A percentile compares a stretch with the other conserved stretches of the same genome.
phyloP scores from a whole-genome alignment of 2,329 filamentous ascomycete species.

The Apiospora malaysiana region DNA sequence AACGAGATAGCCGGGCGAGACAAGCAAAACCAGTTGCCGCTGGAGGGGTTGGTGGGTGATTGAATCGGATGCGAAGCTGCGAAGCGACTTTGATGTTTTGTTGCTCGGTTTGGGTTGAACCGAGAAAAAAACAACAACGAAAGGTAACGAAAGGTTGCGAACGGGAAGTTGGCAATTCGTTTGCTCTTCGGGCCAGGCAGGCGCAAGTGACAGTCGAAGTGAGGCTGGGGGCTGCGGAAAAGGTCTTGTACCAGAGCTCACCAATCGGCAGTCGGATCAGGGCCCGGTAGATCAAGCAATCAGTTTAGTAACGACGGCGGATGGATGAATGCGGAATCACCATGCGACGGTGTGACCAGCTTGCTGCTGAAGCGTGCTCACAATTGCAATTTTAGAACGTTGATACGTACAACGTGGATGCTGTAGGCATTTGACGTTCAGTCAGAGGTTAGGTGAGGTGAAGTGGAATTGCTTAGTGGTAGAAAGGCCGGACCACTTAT shows the following conservation, averaged over 20 bases:
- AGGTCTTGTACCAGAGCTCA: conserved; percentile 2
- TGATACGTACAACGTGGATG: conserved; percentile 18
- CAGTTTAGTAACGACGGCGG: not conserved
- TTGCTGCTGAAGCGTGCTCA: conserved; percentile 14
- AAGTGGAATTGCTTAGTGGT: conserved; percentile 3
- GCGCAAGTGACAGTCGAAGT: conserved; percentile 15
- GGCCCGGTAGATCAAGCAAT: not conserved
- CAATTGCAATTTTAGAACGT: conserved; percentile 15
- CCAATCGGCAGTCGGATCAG: not conserved
- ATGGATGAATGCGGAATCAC: not conserved
- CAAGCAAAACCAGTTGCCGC: conserved; percentile 19
- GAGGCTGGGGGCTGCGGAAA: conserved; percentile 3
- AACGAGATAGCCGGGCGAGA: conserved; percentile 1
- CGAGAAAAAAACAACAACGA: not conserved
- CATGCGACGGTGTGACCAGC: conserved; percentile 12
- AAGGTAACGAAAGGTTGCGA: not conserved
- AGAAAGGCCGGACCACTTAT: conserved; percentile 11
- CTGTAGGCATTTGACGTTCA: conserved; percentile 10
- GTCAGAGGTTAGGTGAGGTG: conserved; percentile 1
- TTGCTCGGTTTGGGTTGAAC: conserved; percentile 12
- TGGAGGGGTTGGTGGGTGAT: not conserved
- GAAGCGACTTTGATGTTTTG: conserved; percentile 6
- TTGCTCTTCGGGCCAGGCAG: not conserved
- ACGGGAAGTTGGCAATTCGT: conserved; percentile 4
- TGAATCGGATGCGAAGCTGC: not conserved